Conservation (phyloP, 2,329 filamentous ascomycete species). For the Sclerotinia spermophila region DNA sequence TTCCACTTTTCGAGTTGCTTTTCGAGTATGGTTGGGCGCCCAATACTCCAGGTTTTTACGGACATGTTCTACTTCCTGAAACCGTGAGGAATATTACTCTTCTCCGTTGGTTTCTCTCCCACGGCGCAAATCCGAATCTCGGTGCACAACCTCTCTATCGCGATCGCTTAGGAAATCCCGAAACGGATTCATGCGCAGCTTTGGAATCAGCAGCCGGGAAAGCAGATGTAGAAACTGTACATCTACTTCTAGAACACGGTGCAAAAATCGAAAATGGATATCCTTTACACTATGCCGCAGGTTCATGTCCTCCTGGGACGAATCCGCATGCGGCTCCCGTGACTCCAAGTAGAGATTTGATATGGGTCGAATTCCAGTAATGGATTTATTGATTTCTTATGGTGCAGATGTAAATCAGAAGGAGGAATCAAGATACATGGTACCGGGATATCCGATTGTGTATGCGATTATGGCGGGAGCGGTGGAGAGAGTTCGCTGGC, state of each 20-base stretch:
- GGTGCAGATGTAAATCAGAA: background rate
- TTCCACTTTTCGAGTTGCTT: background rate
- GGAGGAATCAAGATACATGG: background rate
- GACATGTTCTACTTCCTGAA: background rate
- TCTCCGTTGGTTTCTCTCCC: background rate
- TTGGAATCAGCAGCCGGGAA: background rate
- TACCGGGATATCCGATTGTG: background rate
- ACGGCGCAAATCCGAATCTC: background rate
- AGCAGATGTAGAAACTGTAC: background rate
- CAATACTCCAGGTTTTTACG: background rate
- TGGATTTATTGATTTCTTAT: background rate
- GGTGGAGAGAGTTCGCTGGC: constrained; percentile 1
- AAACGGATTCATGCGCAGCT: background rate
- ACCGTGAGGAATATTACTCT: background rate
- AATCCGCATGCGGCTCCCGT: background rate
- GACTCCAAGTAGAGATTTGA: background rate
- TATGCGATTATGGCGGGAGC: background rate
- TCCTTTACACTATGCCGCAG: background rate
- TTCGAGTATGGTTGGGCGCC: background rate
- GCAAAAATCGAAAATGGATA: background rate
- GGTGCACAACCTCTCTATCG: background rate
- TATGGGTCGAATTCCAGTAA: background rate
- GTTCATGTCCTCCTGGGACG: background rate
- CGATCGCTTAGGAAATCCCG: background rate
- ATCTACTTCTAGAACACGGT: background rate